phyloP scores from a whole-genome alignment of 768 basidiomycete genomes.

The Boletus subparvulus region DNA sequence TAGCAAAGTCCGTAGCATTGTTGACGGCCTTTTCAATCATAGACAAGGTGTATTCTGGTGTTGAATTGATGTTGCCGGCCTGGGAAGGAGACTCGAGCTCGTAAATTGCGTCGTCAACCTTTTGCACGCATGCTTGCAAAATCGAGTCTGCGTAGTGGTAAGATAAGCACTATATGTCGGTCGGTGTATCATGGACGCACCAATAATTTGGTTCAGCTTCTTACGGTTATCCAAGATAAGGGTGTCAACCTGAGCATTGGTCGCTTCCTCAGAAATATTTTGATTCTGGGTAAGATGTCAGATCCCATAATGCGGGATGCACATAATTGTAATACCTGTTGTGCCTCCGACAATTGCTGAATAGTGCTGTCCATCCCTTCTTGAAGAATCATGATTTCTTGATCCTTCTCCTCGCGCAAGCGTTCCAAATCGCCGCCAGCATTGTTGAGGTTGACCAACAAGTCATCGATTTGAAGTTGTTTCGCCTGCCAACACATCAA shows the following conservation, averaged over 20 bases:
- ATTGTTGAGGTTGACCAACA: constrained; percentile 76
- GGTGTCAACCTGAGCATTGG: constrained; percentile 95
- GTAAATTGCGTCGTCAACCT: constrained; percentile 96
- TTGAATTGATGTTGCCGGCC: constrained; percentile 94
- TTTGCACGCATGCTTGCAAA: constrained; percentile 92
- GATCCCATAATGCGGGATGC: background rate
- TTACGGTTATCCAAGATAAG: constrained; percentile 96
- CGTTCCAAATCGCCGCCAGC: constrained; percentile 75
- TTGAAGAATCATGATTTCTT: constrained; percentile 93
- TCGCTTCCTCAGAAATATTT: constrained; percentile 83
- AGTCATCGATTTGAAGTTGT: constrained; percentile 94
- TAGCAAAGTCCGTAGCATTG: constrained; percentile 95
- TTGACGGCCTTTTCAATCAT: constrained; percentile 97
- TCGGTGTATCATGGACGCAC: constrained; percentile 38
- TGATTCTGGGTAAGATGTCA: constrained; percentile 54
- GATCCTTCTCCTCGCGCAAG: constrained; percentile 92
- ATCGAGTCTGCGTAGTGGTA: constrained; percentile 75
- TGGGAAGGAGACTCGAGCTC: constrained; percentile 96
- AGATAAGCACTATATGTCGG: constrained; percentile 11
- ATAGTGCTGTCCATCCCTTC: constrained; percentile 94
- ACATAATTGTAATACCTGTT: constrained; percentile 58
- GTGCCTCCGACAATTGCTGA: constrained; percentile 80
- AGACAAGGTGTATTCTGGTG: constrained; percentile 95
- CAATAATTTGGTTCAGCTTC: constrained; percentile 96
- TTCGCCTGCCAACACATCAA: constrained; percentile 61